Conservation (phyloP, 176 grass and related monocot genomes). For the Oryza brachyantha region DNA sequence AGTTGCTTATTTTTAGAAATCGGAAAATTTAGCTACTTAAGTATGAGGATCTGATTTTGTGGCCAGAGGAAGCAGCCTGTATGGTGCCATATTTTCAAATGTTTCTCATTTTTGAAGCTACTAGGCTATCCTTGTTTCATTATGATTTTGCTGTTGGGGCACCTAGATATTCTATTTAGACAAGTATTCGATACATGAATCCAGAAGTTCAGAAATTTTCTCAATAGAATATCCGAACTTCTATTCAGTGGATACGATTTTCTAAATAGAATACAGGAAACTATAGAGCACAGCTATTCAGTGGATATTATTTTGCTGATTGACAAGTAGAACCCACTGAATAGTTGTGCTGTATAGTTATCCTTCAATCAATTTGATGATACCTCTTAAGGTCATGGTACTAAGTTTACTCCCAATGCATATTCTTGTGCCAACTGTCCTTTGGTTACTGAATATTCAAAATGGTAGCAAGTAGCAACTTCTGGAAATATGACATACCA, state of each 20-base stretch:
- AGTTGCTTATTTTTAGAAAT: too few relatives aligned
- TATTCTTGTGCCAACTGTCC: not conserved
- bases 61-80: not conserved
- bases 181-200: not conserved
- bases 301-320: too few relatives aligned
- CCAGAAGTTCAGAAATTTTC: not conserved
- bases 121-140: not conserved
- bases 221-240: too few relatives aligned
- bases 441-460: not conserved
- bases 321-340: too few relatives aligned
- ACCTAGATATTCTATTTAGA: not conserved
- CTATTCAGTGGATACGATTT: too few relatives aligned
- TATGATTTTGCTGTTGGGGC: not conserved
- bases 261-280: too few relatives aligned
- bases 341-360: not conserved
- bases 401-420: not conserved
- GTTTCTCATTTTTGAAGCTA: not conserved
- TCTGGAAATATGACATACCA: not conserved
- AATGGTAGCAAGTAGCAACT: not conserved
- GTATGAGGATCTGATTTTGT: not conserved
- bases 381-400: not conserved
- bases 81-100: not conserved
- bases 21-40: not conserved
- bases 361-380: not conserved
- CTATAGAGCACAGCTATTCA: too few relatives aligned